These are phyloP conservation scores for Pyrenophora graminea DNA, from an alignment of 2,329 filamentous ascomycete species.

Conservation along the genomic window DNA sequence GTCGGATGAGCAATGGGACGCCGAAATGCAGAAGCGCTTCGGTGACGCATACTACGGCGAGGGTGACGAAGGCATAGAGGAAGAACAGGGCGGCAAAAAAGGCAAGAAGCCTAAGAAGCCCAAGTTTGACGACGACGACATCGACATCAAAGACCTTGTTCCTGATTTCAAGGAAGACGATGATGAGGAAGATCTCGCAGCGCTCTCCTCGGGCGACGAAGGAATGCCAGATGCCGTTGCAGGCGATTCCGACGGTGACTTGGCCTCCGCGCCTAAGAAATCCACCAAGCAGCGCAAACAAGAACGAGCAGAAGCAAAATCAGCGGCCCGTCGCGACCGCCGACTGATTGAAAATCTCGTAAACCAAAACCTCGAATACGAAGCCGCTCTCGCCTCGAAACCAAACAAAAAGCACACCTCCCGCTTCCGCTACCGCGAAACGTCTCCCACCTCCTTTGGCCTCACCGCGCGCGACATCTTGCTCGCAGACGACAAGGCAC, in stretches of 20 bases:
- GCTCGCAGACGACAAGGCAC: conserved; percentile 79
- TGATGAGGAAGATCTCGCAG: conserved; percentile 71
- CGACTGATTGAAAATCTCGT: conserved; percentile 84
- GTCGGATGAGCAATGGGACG: conserved; percentile 88
- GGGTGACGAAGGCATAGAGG: conserved; percentile 53
- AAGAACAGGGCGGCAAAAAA: conserved; percentile 40
- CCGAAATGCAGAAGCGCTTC: conserved; percentile 86
- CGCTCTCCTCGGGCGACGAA: conserved; percentile 61
- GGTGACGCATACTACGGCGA: conserved; percentile 88
- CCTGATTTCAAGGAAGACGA: conserved; percentile 82
- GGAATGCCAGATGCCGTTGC: conserved; percentile 53
- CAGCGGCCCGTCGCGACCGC: conserved; percentile 77
- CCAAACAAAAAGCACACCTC: conserved; percentile 51
- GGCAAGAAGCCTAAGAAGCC: conserved; percentile 74
- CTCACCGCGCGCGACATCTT: conserved; percentile 90
- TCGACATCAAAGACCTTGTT: conserved; percentile 91
- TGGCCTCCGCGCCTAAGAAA: conserved; percentile 45
- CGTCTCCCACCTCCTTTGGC: conserved; percentile 86
- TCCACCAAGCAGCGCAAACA: conserved; percentile 53
- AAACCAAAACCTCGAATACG: conserved; percentile 77
- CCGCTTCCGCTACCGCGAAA: conserved; percentile 90
- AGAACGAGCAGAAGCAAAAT: conserved; percentile 63
- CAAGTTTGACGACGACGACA: conserved; percentile 94
- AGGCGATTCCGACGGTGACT: conserved; percentile 38
- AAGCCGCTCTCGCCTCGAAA: conserved; percentile 62